These are phyloP conservation scores for Trypanosoma brucei DNA, from an alignment of 208 protist species.

Conservation along the genomic window DNA sequence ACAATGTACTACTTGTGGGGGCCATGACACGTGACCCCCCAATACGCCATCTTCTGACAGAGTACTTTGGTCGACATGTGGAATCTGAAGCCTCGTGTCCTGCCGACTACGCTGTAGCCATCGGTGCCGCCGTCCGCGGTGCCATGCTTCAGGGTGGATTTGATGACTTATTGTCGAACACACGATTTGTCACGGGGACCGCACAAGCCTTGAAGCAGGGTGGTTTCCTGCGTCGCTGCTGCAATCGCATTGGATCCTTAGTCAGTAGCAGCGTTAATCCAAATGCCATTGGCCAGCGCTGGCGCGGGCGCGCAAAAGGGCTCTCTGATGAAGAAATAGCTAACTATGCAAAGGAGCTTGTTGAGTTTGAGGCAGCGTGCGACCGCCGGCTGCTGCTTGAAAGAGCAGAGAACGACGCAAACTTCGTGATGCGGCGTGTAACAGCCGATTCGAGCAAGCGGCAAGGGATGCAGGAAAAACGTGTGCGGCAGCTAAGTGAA, in stretches of 20 bases:
- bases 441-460: slow-evolving; percentile 70
- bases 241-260: slow-evolving; percentile 26
- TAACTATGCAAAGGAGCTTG: slow-evolving; percentile 86
- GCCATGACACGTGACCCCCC: slow-evolving; percentile 90
- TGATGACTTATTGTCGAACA: slow-evolving; percentile 62
- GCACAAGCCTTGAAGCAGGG: slow-evolving; percentile 61
- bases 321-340: slow-evolving; percentile 81
- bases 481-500: slow-evolving; percentile 76
- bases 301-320: slow-evolving; percentile 71
- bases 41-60: slow-evolving; percentile 73
- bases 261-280: slow-evolving; percentile 50
- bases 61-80: slow-evolving; percentile 76
- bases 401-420: slow-evolving; percentile 81
- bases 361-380: slow-evolving; percentile 85
- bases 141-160: slow-evolving; percentile 87
- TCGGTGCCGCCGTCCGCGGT: slow-evolving; percentile 72
- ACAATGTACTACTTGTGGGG: slow-evolving; percentile 84
- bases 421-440: slow-evolving; percentile 87
- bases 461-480: slow-evolving; percentile 88
- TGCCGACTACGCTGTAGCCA: slow-evolving; percentile 87
- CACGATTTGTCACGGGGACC: slow-evolving; percentile 78
- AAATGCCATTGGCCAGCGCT: slow-evolving; percentile 84
- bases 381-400: slow-evolving; percentile 76
- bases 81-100: slow-evolving; percentile 63
- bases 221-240: slow-evolving; percentile 35